These are phyloP conservation scores for Penicillium rolfsii DNA, from an alignment of 2,329 filamentous ascomycete species.

Conservation along the genomic window DNA sequence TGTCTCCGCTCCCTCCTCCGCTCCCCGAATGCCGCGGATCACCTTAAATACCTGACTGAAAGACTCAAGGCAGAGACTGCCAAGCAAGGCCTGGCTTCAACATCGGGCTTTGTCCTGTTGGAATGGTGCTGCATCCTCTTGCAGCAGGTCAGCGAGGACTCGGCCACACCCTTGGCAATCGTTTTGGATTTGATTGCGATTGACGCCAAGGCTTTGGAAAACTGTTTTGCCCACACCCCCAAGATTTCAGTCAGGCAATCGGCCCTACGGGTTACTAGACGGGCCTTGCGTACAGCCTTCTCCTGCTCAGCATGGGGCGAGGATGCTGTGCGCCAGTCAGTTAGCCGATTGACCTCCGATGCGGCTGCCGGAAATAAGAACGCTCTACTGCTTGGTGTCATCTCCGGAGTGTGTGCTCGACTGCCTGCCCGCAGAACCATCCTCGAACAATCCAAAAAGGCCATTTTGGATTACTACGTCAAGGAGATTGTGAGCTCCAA, in stretches of 20 bases:
- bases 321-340: slow-evolving; percentile 64
- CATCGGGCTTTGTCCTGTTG: slow-evolving; percentile 82
- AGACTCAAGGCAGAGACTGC: slow-evolving; percentile 71
- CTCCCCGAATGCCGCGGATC: slow-evolving; percentile 56
- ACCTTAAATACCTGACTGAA: slow-evolving; percentile 62
- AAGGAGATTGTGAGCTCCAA: slow-evolving; percentile 84
- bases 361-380: slow-evolving; percentile 67
- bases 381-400: slow-evolving; percentile 76
- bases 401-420: slow-evolving; percentile 83
- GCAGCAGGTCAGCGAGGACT: slow-evolving; percentile 66
- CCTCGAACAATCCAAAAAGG: slow-evolving; percentile 67
- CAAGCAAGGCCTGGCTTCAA: slow-evolving; percentile 76
- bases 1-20: slow-evolving; percentile 73
- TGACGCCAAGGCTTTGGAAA: slow-evolving; percentile 75
- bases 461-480: slow-evolving; percentile 80
- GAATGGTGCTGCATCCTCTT: slow-evolving; percentile 87
- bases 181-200: slow-evolving; percentile 66
- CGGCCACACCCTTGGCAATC: slow-evolving; percentile 66
- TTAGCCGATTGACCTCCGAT: slow-evolving; percentile 72
- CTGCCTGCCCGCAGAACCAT: slow-evolving; percentile 64
- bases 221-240: slow-evolving; percentile 68
- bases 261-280: slow-evolving; percentile 75
- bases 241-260: slow-evolving; percentile 70
- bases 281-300: slow-evolving; percentile 76
- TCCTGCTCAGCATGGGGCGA: slow-evolving; percentile 61